Percentiles rank a stretch among this genome's conserved stretches.
These are phyloP conservation scores for Chlorella sp. DNA, from an alignment of 139 green algal genomes.

Conservation along the genomic window DNA sequence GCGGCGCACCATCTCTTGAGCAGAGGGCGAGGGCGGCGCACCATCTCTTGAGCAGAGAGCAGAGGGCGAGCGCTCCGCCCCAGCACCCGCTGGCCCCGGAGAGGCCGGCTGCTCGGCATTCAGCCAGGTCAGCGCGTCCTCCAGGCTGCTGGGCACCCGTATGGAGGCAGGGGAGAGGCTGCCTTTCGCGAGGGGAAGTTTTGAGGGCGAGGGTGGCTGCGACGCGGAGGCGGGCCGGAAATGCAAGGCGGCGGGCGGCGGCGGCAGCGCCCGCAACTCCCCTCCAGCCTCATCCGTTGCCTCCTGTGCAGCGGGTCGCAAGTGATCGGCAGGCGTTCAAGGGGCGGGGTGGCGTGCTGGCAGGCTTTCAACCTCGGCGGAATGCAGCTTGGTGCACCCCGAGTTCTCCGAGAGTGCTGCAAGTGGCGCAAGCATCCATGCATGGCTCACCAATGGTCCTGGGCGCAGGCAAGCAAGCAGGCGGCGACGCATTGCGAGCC, in stretches of 20 bases:
- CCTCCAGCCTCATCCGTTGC: not conserved
- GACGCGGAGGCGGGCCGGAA: not conserved
- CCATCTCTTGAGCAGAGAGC: not conserved
- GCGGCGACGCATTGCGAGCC: no score
- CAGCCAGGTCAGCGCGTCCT: not conserved
- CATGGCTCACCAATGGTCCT: not conserved
- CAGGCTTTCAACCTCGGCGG: not conserved
- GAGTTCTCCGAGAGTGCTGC: not conserved
- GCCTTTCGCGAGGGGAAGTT: not conserved
- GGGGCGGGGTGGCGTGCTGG: not conserved
- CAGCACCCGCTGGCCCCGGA: not conserved
- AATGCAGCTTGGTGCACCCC: not conserved
- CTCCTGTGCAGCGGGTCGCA: not conserved
- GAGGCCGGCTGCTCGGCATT: not conserved
- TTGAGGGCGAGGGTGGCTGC: not conserved
- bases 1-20: not conserved
- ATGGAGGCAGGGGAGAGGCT: not conserved
- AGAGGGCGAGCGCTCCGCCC: not conserved
- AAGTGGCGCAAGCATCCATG: not conserved
- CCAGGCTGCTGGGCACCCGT: not conserved
- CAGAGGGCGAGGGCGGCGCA: not conserved
- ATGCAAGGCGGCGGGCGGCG: not conserved
- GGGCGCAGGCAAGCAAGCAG: no score
- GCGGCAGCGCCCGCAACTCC: not conserved
- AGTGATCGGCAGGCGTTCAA: not conserved